Conservation (phyloP, 257 asterid species). For the Coffea canephora region DNA sequence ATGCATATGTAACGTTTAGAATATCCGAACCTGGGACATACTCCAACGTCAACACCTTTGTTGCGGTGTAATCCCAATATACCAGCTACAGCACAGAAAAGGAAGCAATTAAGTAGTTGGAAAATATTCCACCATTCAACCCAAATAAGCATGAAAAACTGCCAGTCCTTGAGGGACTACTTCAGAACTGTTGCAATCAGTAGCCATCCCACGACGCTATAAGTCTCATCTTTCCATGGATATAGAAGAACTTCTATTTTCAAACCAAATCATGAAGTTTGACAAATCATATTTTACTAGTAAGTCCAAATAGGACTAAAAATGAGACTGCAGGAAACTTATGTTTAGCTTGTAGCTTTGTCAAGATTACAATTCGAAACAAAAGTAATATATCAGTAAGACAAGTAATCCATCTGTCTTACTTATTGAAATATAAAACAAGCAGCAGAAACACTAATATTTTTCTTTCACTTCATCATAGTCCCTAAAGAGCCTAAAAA, state of each 20-base stretch:
- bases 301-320: background rate
- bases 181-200: background rate
- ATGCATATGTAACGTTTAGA: background rate
- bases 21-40: conserved; percentile 73
- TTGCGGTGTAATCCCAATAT: conserved; percentile 88
- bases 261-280: no score
- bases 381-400: background rate
- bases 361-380: background rate
- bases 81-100: conserved; percentile 51
- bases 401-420: background rate
- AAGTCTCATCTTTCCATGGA: background rate
- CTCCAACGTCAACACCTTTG: conserved; percentile 84
- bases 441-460: background rate
- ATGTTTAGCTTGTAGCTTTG: background rate
- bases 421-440: background rate
- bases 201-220: background rate
- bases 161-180: background rate
- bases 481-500: background rate
- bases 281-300: background rate
- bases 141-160: background rate
- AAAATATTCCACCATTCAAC: background rate
- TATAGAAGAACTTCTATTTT: background rate
- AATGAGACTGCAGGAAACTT: background rate
- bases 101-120: background rate
- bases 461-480: background rate